A percentile compares a stretch with the other conserved stretches of the same genome.
Evolutionary conservation across 495 filamentous ascomycete species (phyloP).

Genomic region (Letharia columbiana): DNA sequence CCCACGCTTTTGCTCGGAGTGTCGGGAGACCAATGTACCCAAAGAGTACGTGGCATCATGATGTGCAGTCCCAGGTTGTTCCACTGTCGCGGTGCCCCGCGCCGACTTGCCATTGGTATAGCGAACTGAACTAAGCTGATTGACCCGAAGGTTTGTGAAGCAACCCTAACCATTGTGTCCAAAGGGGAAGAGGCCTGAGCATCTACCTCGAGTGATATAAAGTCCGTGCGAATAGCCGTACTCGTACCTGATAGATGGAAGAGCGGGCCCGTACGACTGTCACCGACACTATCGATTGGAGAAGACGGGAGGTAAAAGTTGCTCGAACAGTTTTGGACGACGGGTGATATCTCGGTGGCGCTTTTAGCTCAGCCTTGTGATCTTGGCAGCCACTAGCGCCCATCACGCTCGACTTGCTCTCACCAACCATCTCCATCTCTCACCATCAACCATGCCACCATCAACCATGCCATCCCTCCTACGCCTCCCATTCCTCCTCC

Average conservation of each 20-base stretch:
- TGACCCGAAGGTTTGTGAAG: too few species aligned
- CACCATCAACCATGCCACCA: constrained; percentile 7
- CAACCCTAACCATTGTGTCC: background rate
- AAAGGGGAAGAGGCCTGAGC: background rate
- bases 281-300: background rate
- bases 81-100: background rate
- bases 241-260: background rate
- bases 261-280: background rate
- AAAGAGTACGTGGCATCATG: background rate
- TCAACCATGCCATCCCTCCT: background rate
- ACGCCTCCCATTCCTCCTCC: constrained; percentile 19
- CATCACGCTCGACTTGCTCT: too few species aligned
- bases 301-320: too few species aligned
- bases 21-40: background rate
- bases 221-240: background rate
- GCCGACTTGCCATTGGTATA: background rate
- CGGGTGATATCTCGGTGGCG: too few species aligned
- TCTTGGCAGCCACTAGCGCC: constrained; percentile 1
- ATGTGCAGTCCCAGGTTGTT: background rate
- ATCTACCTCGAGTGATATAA: background rate
- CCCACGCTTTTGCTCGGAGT: background rate
- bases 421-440: background rate
- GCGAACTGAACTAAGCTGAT: background rate
- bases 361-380: background rate
- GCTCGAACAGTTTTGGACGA: background rate